A percentile compares a stretch with the other conserved stretches of the same genome.
Conservation (phyloP, 2,329 filamentous ascomycete genomes). For the Alternaria sp. region DNA sequence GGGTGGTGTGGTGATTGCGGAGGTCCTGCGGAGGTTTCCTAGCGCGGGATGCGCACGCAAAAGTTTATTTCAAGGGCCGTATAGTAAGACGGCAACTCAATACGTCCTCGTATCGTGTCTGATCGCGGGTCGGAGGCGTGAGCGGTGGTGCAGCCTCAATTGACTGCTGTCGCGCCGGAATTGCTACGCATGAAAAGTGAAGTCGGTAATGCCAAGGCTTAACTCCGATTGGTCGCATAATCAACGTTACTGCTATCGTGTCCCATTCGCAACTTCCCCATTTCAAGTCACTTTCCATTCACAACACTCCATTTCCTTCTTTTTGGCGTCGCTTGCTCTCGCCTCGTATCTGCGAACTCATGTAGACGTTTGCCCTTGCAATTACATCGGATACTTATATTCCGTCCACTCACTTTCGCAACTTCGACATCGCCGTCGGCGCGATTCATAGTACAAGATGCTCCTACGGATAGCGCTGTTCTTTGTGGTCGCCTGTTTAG, state of each 20-base stretch:
- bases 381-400: conserved; percentile 19
- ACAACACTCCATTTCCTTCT: conserved; percentile 3
- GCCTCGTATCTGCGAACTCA: conserved; percentile 12
- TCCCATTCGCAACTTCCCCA: conserved; percentile 25
- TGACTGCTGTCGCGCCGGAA: conserved; percentile 8
- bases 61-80: background rate
- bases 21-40: conserved; percentile 14
- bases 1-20: conserved; percentile 18
- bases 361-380: conserved; percentile 23
- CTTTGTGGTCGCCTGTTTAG: conserved; percentile 53
- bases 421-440: conserved; percentile 20
- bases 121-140: conserved; percentile 2
- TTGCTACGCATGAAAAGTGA: conserved; percentile 34
- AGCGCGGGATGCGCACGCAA: conserved; percentile 7
- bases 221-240: conserved; percentile 39
- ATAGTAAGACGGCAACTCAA: conserved; percentile 27
- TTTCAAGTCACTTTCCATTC: conserved; percentile 9
- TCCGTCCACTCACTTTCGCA: conserved; percentile 31
- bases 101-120: conserved; percentile 19
- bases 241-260: conserved; percentile 38
- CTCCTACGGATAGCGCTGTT: conserved; percentile 54
- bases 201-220: conserved; percentile 29
- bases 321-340: conserved; percentile 12
- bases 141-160: conserved; percentile 20
- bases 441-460: conserved; percentile 47